These are phyloP conservation scores for Eucalyptus virginea DNA, from an alignment of 345 rosid genomes.

Conservation along the genomic window DNA sequence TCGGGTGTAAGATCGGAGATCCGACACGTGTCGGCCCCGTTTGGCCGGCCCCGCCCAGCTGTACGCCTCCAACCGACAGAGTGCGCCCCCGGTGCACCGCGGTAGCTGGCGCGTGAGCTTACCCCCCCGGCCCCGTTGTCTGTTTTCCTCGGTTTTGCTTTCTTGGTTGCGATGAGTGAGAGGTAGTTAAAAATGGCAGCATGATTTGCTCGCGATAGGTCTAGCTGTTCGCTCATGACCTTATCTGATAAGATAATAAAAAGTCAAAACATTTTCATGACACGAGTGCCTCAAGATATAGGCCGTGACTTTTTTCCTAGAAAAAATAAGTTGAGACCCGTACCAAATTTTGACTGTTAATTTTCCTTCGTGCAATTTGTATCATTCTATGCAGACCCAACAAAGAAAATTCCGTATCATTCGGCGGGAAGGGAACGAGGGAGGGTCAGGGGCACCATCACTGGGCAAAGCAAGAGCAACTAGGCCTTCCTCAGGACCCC, in stretches of 20 bases:
- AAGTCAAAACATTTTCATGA: not conserved
- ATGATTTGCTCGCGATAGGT: not conserved
- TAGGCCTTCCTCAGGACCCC: not conserved
- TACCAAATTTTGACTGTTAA: not conserved
- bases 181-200: not conserved
- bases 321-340: not conserved
- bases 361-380: not conserved
- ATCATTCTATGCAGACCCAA: too few relatives aligned
- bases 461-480: not conserved
- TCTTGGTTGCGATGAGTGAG: not conserved
- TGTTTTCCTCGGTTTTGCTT: not conserved
- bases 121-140: not conserved
- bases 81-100: not conserved
- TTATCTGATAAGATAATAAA: not conserved
- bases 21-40: not conserved
- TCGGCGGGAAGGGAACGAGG: too few relatives aligned
- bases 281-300: not conserved
- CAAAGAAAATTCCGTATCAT: too few relatives aligned
- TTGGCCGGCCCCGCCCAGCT: not conserved
- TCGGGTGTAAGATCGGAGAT: not conserved
- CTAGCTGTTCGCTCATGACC: not conserved
- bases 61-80: not conserved
- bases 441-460: not conserved
- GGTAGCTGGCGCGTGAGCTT: not conserved
- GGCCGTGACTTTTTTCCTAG: not conserved